Percentiles rank a stretch among this genome's conserved stretches.
Conservation (phyloP, 148 eudicot species). For the Vaccinium macrocarpon region DNA sequence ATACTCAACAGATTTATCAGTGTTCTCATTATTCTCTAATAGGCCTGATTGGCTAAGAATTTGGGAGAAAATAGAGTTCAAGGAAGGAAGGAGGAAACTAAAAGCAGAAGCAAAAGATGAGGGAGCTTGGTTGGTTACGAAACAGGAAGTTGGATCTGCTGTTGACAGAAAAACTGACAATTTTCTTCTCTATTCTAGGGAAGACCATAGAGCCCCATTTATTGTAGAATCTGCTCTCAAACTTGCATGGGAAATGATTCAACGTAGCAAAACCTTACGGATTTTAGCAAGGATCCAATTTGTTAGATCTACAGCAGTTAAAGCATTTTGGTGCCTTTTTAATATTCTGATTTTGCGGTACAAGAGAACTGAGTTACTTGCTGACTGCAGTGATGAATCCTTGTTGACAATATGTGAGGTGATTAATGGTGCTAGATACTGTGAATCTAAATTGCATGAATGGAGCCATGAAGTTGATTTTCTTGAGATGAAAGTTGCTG, state of each 20-base stretch:
- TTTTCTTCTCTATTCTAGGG: constrained; percentile 38
- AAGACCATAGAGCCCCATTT: constrained; percentile 47
- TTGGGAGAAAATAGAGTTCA: constrained; percentile 54
- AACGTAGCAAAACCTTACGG: constrained; percentile 43
- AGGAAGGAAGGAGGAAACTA: constrained; percentile 47
- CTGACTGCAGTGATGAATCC: constrained; percentile 26
- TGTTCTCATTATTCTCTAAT: constrained; percentile 41
- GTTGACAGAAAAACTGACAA: constrained; percentile 19
- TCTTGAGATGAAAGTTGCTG: constrained; percentile 44
- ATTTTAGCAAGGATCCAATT: constrained; percentile 32
- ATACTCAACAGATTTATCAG: constrained; percentile 30
- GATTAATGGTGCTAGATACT: constrained; percentile 45
- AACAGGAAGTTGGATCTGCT: constrained; percentile 16
- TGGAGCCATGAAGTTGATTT: constrained; percentile 50
- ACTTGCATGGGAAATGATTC: constrained; percentile 47
- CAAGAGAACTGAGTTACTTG: constrained; percentile 25
- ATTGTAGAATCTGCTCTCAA: constrained; percentile 46
- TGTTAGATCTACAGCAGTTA: constrained; percentile 34
- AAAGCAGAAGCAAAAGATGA: constrained; percentile 40
- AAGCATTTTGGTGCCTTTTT: constrained; percentile 38
- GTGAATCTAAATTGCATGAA: constrained; percentile 42
- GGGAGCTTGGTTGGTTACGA: constrained; percentile 35
- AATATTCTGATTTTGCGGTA: constrained; percentile 30
- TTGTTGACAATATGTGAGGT: constrained; percentile 31
- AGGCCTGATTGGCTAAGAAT: constrained; percentile 48